A percentile compares a stretch with the other conserved stretches of the same genome.
Evolutionary conservation across 2,329 filamentous ascomycete genomes (phyloP).

Genomic region (Beauveria scarabaeidicola): DNA sequence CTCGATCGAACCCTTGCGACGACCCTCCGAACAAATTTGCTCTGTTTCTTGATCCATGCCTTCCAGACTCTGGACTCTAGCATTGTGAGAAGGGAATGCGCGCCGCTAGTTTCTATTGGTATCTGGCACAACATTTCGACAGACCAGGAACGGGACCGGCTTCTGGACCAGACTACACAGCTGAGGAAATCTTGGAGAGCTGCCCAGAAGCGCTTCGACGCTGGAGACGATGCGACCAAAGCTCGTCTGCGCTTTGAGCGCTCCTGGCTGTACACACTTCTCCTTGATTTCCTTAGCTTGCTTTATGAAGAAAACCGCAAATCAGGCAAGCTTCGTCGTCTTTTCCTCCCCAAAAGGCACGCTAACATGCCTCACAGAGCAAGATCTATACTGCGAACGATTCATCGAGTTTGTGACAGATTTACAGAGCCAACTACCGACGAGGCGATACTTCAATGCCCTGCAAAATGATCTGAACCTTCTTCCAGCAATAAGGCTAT

Average conservation of each 20-base stretch:
- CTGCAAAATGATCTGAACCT: constrained; percentile 80
- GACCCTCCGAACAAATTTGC: constrained; percentile 67
- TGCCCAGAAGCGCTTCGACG: constrained; percentile 75
- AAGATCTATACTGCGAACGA: constrained; percentile 79
- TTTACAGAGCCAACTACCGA: constrained; percentile 86
- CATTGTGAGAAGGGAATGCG: constrained; percentile 91
- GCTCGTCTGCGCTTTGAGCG: constrained; percentile 81
- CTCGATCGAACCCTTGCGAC: constrained; percentile 60
- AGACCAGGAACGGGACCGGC: constrained; percentile 62
- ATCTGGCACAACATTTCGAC: constrained; percentile 91
- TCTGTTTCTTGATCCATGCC: constrained; percentile 81
- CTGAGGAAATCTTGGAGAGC: constrained; percentile 88
- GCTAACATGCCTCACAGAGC: constrained; percentile 40
- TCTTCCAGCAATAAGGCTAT: constrained; percentile 67
- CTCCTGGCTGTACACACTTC: constrained; percentile 81
- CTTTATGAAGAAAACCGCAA: constrained; percentile 49
- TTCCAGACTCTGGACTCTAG: constrained; percentile 90
- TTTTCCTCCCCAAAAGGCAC: no score
- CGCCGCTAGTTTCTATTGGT: constrained; percentile 85
- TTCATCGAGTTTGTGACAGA: constrained; percentile 87
- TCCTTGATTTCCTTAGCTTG: constrained; percentile 71
- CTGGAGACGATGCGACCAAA: constrained; percentile 71
- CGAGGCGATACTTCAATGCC: constrained; percentile 85
- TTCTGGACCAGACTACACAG: constrained; percentile 64
- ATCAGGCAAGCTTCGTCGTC: not conserved